These are phyloP conservation scores for Monilinia fructicola DNA, from an alignment of 2,329 filamentous ascomycete genomes.

Conservation along the genomic window DNA sequence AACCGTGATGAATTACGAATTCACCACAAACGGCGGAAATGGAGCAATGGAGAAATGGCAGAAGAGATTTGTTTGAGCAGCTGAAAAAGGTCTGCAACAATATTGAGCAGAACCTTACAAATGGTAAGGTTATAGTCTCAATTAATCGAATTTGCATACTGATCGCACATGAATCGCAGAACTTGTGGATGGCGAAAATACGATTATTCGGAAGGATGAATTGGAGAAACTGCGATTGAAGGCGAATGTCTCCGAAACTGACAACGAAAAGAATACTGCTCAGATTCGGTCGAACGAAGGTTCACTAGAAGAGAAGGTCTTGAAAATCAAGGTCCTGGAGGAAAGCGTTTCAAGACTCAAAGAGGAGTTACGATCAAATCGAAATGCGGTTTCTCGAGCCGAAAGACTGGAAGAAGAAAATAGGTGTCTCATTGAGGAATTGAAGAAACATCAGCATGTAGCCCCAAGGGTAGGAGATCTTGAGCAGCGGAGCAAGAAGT, in stretches of 20 bases:
- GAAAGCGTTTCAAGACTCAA: conserved; percentile 20
- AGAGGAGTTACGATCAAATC: conserved; percentile 29
- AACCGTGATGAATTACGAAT: conserved; percentile 8
- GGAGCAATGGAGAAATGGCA: conserved; percentile 36
- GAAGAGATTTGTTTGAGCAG: conserved; percentile 32
- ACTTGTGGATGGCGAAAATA: conserved; percentile 21
- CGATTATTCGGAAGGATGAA: conserved; percentile 13
- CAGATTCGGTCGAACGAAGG: background rate
- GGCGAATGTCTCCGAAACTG: background rate
- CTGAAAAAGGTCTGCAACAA: conserved; percentile 31
- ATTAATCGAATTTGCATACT: background rate
- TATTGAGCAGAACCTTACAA: conserved; percentile 31
- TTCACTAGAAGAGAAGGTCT: conserved; percentile 11
- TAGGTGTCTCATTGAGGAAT: conserved; percentile 28
- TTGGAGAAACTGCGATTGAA: conserved; percentile 3
- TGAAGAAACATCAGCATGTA: conserved; percentile 27
- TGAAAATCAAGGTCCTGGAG: conserved; percentile 13
- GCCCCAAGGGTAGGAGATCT: conserved; percentile 26
- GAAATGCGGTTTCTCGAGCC: conserved; percentile 24
- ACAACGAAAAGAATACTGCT: background rate
- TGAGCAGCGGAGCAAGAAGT: conserved; percentile 35
- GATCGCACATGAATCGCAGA: conserved; percentile 13
- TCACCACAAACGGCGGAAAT: conserved; percentile 24
- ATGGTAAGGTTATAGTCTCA: conserved; percentile 26
- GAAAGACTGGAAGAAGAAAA: conserved; percentile 29